phyloP scores from a whole-genome alignment of 169 alveolate species.

The Cryptosporidium sp. region DNA sequence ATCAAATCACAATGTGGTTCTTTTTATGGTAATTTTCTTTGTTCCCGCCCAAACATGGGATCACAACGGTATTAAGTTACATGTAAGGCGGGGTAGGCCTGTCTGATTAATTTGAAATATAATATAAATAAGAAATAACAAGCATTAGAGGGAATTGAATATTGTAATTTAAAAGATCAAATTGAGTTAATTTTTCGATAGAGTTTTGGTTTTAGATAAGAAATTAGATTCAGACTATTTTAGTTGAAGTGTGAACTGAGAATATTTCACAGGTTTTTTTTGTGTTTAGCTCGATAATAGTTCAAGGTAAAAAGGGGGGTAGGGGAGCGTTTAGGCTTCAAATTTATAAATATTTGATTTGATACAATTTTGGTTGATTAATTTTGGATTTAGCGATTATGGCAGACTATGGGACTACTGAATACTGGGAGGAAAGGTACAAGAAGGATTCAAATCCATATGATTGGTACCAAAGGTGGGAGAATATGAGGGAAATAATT shows the following conservation, averaged over 20 bases:
- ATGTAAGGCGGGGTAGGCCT: background rate
- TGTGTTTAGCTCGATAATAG: background rate
- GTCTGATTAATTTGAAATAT: background rate
- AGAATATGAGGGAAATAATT: conserved; percentile 87
- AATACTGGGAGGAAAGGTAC: conserved; percentile 94
- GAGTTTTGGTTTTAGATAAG: background rate
- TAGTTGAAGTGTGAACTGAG: background rate
- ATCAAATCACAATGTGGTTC: too few species aligned
- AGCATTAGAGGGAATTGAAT: background rate
- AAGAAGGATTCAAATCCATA: conserved; percentile 92
- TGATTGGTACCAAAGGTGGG: conserved; percentile 93
- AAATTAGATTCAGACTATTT: too few species aligned
- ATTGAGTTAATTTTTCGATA: too few species aligned
- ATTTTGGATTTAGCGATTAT: conserved; percentile 9
- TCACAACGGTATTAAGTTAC: background rate
- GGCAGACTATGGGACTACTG: conserved; percentile 87
- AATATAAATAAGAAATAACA: too few species aligned
- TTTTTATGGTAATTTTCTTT: too few species aligned
- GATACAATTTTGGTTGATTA: background rate
- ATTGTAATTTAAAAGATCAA: too few species aligned
- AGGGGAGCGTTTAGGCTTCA: too few species aligned
- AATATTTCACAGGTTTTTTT: background rate
- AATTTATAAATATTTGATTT: background rate
- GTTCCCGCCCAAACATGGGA: background rate
- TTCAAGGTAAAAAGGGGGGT: background rate